phyloP scores from a whole-genome alignment of 805 yeast genomes.

The Torulaspora maleeae region DNA sequence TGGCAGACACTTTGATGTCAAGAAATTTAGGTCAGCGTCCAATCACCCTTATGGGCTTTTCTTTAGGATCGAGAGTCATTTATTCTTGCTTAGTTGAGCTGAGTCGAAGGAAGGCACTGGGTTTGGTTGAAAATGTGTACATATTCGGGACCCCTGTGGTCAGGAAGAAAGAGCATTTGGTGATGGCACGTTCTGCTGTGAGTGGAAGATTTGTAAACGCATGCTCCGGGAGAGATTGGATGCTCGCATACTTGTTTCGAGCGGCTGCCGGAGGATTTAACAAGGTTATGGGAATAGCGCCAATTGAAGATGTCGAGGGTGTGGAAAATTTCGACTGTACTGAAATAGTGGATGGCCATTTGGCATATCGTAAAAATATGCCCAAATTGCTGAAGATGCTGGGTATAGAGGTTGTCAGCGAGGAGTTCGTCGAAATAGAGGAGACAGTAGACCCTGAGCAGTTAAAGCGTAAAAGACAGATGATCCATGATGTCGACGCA shows the following conservation, averaged over 20 bases:
- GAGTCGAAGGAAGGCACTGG: slow-evolving; percentile 79
- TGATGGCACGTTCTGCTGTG: slow-evolving; percentile 76
- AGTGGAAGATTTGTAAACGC: slow-evolving; percentile 90
- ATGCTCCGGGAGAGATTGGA: slow-evolving; percentile 90
- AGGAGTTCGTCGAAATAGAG: slow-evolving; percentile 91
- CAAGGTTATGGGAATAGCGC: slow-evolving; percentile 85
- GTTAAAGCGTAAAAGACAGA: slow-evolving; percentile 73
- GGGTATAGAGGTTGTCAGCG: slow-evolving; percentile 79
- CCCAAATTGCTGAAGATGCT: slow-evolving; percentile 67
- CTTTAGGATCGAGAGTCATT: slow-evolving; percentile 87
- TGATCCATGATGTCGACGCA: slow-evolving; percentile 80
- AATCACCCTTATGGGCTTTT: slow-evolving; percentile 85
- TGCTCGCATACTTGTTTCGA: slow-evolving; percentile 86
- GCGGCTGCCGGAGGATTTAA: slow-evolving; percentile 94
- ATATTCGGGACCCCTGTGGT: slow-evolving; percentile 87
- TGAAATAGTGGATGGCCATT: slow-evolving; percentile 84
- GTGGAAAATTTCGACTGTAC: slow-evolving; percentile 88
- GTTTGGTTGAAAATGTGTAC: slow-evolving; percentile 82
- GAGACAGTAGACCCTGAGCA: slow-evolving; percentile 85
- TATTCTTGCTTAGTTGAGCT: slow-evolving; percentile 84
- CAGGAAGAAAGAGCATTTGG: slow-evolving; percentile 69
- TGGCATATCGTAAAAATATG: slow-evolving; percentile 94
- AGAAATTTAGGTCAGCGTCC: slow-evolving; percentile 92
- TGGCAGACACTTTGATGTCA: slow-evolving; percentile 85
- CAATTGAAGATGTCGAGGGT: slow-evolving; percentile 57